phyloP scores from a whole-genome alignment of 495 filamentous ascomycete species.

The Podospora pseudocomata region DNA sequence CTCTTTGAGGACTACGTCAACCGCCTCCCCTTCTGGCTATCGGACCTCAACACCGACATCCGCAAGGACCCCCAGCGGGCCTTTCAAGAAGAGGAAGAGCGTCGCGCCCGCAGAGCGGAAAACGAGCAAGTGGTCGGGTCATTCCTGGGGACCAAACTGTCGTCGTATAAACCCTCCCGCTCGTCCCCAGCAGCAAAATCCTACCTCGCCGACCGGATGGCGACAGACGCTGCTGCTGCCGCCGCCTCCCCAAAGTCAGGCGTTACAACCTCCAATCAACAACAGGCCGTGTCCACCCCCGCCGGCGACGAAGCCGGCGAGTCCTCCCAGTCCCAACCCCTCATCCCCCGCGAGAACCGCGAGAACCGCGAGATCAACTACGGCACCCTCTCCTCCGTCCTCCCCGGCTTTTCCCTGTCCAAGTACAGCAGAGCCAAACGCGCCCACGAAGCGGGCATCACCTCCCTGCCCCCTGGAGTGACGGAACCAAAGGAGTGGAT shows the following conservation, averaged over 20 bases:
- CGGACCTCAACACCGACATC: constrained; percentile 86
- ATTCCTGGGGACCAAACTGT: constrained; percentile 57
- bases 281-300: constrained; percentile 17
- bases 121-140: constrained; percentile 88
- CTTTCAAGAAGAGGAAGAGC: constrained; percentile 86
- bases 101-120: constrained; percentile 70
- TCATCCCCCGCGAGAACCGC: constrained; percentile 3
- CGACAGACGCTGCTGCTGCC: constrained; percentile 32
- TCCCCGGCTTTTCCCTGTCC: constrained; percentile 71
- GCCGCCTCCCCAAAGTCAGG: constrained; percentile 5
- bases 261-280: constrained; percentile 11
- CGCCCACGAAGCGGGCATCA: constrained; percentile 15
- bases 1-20: constrained; percentile 97
- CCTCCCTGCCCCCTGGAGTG: constrained; percentile 74
- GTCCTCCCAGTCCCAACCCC: constrained; percentile 20
- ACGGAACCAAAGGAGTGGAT: constrained; percentile 76
- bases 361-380: constrained; percentile 33
- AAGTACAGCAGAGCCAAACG: constrained; percentile 61
- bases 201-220: constrained; percentile 47
- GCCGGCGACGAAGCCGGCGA: constrained; percentile 22
- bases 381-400: constrained; percentile 52
- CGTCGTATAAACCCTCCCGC: constrained; percentile 51
- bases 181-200: constrained; percentile 61
- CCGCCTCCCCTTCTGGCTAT: constrained; percentile 91
- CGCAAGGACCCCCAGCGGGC: constrained; percentile 85